phyloP scores from a whole-genome alignment of 1,284 basidiomycete species.

The Coniferiporia weirii region DNA sequence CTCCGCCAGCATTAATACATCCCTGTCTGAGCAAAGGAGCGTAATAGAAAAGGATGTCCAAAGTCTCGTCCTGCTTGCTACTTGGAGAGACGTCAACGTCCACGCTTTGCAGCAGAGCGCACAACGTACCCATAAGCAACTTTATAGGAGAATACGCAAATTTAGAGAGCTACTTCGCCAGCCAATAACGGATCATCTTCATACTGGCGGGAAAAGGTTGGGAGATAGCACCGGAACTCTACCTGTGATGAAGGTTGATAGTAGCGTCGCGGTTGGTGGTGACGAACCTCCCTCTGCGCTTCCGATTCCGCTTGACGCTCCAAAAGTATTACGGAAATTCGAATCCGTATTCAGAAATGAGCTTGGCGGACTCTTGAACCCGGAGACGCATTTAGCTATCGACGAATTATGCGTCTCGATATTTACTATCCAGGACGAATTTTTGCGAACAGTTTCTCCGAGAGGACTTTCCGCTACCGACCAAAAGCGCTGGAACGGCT shows the following conservation, averaged over 20 bases:
- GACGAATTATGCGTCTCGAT: conserved; percentile 74
- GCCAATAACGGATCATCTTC: conserved; percentile 49
- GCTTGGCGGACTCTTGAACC: conserved; percentile 40
- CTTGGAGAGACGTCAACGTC: conserved; percentile 98
- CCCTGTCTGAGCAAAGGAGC: conserved; percentile 56
- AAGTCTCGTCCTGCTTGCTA: conserved; percentile 89
- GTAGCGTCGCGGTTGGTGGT: conserved; percentile 24
- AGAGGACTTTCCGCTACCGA: conserved; percentile 51
- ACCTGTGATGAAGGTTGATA: neutral
- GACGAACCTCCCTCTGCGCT: neutral
- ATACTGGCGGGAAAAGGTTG: neutral
- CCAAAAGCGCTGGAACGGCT: conserved; percentile 70
- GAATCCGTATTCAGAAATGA: conserved; percentile 35
- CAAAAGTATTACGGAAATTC: conserved; percentile 45
- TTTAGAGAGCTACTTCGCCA: conserved; percentile 87
- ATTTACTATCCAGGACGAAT: conserved; percentile 58
- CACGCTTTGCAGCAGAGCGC: conserved; percentile 92
- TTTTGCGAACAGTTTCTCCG: conserved; percentile 53
- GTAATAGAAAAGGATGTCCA: conserved; percentile 78
- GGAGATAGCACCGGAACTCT: neutral
- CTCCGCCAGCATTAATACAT: conserved; percentile 41
- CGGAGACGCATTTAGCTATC: conserved; percentile 36
- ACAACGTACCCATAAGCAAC: conserved; percentile 83
- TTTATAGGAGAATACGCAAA: conserved; percentile 90
- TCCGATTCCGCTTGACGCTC: neutral